Evolutionary conservation across 2,329 filamentous ascomycete species (phyloP).

Genomic region (Fusarium sp.): DNA sequence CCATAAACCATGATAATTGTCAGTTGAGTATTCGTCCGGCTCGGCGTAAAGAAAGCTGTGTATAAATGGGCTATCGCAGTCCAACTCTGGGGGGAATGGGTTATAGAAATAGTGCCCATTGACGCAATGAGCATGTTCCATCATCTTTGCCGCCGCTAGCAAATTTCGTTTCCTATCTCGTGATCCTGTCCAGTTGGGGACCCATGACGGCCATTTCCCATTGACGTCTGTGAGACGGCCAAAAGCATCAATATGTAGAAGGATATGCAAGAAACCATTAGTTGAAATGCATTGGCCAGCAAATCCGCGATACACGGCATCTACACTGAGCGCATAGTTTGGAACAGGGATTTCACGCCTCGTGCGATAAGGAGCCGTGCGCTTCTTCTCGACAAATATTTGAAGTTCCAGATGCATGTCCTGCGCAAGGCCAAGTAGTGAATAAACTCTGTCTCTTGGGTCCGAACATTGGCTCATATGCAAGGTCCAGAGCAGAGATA

Average conservation of each 20-base stretch:
- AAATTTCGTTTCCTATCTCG: accelerated
- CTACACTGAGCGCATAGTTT: not conserved
- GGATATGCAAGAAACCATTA: accelerated
- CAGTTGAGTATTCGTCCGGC: too few relatives aligned
- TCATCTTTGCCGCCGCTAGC: too few relatives aligned
- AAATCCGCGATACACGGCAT: accelerated
- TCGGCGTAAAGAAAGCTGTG: too few relatives aligned
- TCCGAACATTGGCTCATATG: not conserved
- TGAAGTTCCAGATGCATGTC: too few relatives aligned
- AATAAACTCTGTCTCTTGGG: not conserved
- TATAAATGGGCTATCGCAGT: too few relatives aligned
- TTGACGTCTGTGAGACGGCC: not conserved
- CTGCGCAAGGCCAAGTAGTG: not conserved
- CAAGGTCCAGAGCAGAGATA: not conserved
- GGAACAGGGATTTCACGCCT: too few relatives aligned
- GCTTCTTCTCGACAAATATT: accelerated
- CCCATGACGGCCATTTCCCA: not conserved
- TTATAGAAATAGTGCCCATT: too few relatives aligned
- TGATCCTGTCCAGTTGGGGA: not conserved
- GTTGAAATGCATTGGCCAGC: accelerated
- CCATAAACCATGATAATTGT: too few relatives aligned
- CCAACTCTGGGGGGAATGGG: accelerated
- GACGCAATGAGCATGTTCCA: too few relatives aligned
- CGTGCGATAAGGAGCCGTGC: too few relatives aligned
- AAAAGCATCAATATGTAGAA: not conserved